Evolutionary conservation across 805 yeast species (phyloP).

Genomic region (Candida railenensis): DNA sequence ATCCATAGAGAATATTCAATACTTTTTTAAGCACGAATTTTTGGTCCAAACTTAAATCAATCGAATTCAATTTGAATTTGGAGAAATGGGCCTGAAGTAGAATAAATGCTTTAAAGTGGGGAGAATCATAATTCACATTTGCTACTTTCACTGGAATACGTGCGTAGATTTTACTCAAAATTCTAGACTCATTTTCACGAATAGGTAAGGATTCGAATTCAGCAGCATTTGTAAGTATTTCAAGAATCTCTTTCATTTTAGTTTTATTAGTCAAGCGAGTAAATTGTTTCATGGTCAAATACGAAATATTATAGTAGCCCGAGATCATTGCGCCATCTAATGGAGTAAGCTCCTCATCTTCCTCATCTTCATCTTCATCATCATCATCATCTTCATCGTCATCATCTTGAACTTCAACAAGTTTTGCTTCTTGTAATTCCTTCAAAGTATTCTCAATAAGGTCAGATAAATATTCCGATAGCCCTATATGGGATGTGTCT

Average conservation of each 20-base stretch:
- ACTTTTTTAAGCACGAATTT: slow-evolving; percentile 48
- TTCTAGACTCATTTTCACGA: slow-evolving; percentile 55
- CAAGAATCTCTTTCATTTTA: slow-evolving; percentile 60
- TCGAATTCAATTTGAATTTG: slow-evolving; percentile 54
- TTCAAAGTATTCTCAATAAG: slow-evolving; percentile 68
- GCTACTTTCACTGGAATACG: slow-evolving; percentile 61
- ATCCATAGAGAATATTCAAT: slow-evolving; percentile 57
- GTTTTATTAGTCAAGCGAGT: slow-evolving; percentile 53
- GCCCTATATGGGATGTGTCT: slow-evolving; percentile 60
- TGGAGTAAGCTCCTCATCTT: slow-evolving; percentile 48
- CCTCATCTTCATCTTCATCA: slow-evolving; percentile 37
- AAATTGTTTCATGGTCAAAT: slow-evolving; percentile 65
- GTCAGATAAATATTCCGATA: slow-evolving; percentile 83
- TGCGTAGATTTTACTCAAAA: slow-evolving; percentile 51
- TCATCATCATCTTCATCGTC: slow-evolving; percentile 36
- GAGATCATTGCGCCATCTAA: slow-evolving; percentile 73
- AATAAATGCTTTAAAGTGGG: slow-evolving; percentile 68
- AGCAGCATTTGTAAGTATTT: slow-evolving; percentile 60
- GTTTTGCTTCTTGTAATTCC: slow-evolving; percentile 58
- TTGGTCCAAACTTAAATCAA: slow-evolving; percentile 60
- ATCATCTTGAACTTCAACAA: slow-evolving; percentile 57
- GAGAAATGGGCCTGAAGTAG: slow-evolving; percentile 81
- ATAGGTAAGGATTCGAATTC: slow-evolving; percentile 71
- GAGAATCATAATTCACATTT: slow-evolving; percentile 44
- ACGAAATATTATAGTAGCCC: slow-evolving; percentile 66